Percentiles rank a stretch among this genome's conserved stretches.
phyloP scores from a whole-genome alignment of 176 grass and related monocot species.

The Musa acuminata region DNA sequence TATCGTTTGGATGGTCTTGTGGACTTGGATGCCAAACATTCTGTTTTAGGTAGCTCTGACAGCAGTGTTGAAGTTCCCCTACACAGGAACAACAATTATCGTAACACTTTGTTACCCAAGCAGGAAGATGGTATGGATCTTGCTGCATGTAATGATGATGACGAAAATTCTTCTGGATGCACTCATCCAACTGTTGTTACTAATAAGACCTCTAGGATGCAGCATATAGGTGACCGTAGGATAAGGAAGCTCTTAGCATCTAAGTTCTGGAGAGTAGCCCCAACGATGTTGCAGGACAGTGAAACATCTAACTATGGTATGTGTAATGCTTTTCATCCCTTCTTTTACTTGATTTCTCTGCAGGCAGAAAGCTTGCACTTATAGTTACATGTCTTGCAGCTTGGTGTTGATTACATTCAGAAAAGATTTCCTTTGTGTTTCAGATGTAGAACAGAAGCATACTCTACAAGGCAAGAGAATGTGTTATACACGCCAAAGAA shows the following conservation, averaged over 20 bases:
- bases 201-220: conserved; percentile 38
- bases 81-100: conserved; percentile 30
- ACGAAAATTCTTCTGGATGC: conserved; percentile 53
- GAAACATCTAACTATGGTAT: conserved; percentile 47
- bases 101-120: conserved; percentile 23
- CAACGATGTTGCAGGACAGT: conserved; percentile 30
- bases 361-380: too few relatives aligned
- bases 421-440: conserved; percentile 21
- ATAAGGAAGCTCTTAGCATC: conserved; percentile 57
- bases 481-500: conserved; percentile 36
- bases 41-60: conserved; percentile 81
- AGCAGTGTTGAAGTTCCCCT: conserved; percentile 62
- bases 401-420: neutral
- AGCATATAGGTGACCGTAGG: conserved; percentile 41
- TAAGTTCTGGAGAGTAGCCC: conserved; percentile 51
- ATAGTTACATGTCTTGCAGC: neutral
- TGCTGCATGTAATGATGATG: conserved; percentile 61
- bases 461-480: conserved; percentile 36
- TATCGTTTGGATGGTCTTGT: conserved; percentile 47
- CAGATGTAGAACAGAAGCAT: conserved; percentile 37
- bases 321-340: neutral
- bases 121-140: conserved; percentile 21
- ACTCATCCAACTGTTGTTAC: conserved; percentile 27
- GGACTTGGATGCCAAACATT: conserved; percentile 52
- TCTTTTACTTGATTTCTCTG: neutral